A percentile compares a stretch with the other conserved stretches of the same genome.
phyloP scores from a whole-genome alignment of 2,329 filamentous ascomycete genomes.

The Trichoderma koningii region DNA sequence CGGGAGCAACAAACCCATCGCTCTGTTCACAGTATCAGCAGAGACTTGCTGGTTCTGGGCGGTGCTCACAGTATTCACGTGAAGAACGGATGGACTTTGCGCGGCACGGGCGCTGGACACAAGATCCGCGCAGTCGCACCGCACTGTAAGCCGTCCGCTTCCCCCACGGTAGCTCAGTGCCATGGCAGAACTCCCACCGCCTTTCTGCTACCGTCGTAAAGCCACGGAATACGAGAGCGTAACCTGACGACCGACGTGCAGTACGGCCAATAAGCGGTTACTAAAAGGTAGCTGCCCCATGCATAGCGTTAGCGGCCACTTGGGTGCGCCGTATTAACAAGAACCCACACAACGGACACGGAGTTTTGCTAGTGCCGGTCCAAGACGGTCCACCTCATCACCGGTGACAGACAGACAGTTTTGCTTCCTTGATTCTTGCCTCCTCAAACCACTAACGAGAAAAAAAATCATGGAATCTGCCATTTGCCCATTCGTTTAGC shows the following conservation, averaged over 20 bases:
- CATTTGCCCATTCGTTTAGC: background rate
- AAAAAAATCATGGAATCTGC: too few relatives aligned
- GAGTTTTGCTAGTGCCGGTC: background rate
- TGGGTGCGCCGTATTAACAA: background rate
- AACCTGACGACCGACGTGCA: background rate
- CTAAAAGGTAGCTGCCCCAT: conserved; percentile 1
- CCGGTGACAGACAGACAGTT: background rate
- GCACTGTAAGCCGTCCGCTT: background rate
- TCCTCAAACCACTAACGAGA: background rate
- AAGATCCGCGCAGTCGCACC: background rate
- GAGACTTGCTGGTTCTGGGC: background rate
- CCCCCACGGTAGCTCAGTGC: background rate
- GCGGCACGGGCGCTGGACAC: background rate
- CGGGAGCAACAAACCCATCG: background rate
- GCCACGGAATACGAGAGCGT: background rate
- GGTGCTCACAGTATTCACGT: background rate
- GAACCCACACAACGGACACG: background rate
- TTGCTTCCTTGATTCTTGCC: background rate
- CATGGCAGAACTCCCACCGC: background rate
- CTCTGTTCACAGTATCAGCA: background rate
- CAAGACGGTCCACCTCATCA: background rate
- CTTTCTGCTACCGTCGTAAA: background rate
- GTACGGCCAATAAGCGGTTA: background rate
- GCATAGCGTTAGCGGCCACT: background rate
- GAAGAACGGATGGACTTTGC: background rate